These are phyloP conservation scores for Aspergillus tanneri DNA, from an alignment of 2,329 filamentous ascomycete genomes.

Conservation along the genomic window DNA sequence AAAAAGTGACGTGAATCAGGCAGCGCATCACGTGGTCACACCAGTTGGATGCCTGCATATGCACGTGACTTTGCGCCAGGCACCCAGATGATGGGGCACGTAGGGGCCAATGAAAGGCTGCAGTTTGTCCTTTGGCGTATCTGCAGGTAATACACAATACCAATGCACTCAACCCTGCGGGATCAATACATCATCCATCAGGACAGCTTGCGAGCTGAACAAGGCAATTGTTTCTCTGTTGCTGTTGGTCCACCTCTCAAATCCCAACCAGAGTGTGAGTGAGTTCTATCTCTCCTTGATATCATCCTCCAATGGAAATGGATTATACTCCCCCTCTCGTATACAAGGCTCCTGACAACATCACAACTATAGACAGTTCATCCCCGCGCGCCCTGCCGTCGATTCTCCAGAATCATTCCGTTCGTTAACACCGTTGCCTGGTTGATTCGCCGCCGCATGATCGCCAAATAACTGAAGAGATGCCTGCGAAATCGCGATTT, in stretches of 20 bases:
- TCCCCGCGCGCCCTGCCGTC: neutral
- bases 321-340: neutral
- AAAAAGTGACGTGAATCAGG: conserved; percentile 36
- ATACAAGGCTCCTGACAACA: too few relatives aligned
- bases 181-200: conserved; percentile 5
- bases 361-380: neutral
- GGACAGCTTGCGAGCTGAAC: neutral
- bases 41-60: conserved; percentile 1
- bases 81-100: conserved; percentile 5
- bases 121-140: conserved; percentile 32
- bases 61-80: conserved; percentile 20
- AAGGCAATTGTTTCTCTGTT: neutral
- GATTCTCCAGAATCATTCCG: neutral
- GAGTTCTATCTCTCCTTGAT: neutral
- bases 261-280: neutral
- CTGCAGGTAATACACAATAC: conserved; percentile 24
- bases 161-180: conserved; percentile 10
- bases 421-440: neutral
- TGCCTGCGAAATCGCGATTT: conserved; percentile 91
- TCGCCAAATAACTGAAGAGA: conserved; percentile 44
- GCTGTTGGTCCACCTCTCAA: neutral
- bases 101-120: conserved; percentile 30
- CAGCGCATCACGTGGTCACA: conserved; percentile 21
- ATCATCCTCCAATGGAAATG: neutral
- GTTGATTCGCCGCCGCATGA: conserved; percentile 24